These are phyloP conservation scores for Wallacemonas sp. DNA, from an alignment of 208 protist genomes.

Conservation along the genomic window DNA sequence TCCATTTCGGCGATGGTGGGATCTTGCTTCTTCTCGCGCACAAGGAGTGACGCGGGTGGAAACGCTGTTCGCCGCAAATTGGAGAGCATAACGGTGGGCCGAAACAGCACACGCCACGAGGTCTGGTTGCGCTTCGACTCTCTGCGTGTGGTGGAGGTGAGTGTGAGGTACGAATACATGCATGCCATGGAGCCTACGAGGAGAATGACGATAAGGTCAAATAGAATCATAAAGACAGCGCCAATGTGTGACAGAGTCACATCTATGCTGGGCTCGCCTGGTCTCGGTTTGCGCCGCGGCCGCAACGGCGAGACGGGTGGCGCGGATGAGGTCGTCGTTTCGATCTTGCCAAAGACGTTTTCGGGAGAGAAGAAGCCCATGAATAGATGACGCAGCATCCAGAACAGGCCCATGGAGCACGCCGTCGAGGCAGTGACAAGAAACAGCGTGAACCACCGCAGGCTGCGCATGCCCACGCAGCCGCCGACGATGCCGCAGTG, in stretches of 20 bases:
- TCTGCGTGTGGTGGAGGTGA: constrained; percentile 52
- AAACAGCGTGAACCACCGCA: constrained; percentile 81
- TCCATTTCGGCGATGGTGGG: not conserved
- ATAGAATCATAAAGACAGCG: constrained; percentile 19
- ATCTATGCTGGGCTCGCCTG: not conserved
- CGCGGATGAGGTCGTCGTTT: not conserved
- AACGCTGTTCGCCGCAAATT: constrained; percentile 14
- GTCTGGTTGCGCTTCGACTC: constrained; percentile 45
- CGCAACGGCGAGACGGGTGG: not conserved
- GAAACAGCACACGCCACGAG: constrained; percentile 27
- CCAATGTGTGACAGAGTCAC: constrained; percentile 9
- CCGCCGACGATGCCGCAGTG: constrained; percentile 78
- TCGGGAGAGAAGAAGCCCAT: constrained; percentile 6
- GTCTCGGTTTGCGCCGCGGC: not conserved
- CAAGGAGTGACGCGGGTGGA: constrained; percentile 14
- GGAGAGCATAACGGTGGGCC: constrained; percentile 21
- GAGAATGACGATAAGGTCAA: constrained; percentile 23
- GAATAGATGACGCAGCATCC: constrained; percentile 33
- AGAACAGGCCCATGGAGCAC: constrained; percentile 37
- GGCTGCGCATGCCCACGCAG: constrained; percentile 72
- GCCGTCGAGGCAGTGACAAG: constrained; percentile 35
- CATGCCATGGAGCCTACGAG: constrained; percentile 28
- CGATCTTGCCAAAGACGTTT: not conserved
- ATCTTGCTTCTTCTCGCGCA: not conserved
- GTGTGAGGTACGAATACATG: constrained; percentile 39